A percentile compares a stretch with the other conserved stretches of the same genome.
phyloP scores from a whole-genome alignment of 1,139 yeast species.

The Candida anutae region DNA sequence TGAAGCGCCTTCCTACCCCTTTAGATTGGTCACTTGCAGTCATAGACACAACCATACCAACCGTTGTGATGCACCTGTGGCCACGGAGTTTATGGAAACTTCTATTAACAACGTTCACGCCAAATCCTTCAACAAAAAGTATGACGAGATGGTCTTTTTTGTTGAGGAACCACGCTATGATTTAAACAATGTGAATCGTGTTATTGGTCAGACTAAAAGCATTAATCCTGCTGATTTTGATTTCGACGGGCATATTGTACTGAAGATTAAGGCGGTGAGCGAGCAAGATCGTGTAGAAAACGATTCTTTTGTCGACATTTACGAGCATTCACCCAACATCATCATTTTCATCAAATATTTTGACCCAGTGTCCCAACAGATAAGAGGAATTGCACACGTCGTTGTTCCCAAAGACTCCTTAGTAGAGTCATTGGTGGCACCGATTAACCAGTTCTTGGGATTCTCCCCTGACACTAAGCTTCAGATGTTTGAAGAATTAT shows the following conservation, averaged over 20 bases:
- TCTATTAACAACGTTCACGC: conserved; percentile 33
- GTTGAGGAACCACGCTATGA: conserved; percentile 37
- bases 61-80: conserved; percentile 52
- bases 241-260: conserved; percentile 16
- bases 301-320: conserved; percentile 10
- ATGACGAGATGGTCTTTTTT: conserved; percentile 41
- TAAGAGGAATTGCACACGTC: conserved; percentile 60
- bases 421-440: conserved; percentile 37
- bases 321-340: conserved; percentile 29
- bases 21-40: conserved; percentile 59
- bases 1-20: conserved; percentile 18
- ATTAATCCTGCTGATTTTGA: conserved; percentile 16
- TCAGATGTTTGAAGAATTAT: conserved; percentile 62
- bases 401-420: conserved; percentile 44
- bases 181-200: conserved; percentile 14
- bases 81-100: conserved; percentile 21
- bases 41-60: conserved; percentile 70
- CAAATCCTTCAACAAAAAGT: conserved; percentile 30
- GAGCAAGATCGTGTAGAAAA: neutral
- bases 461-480: conserved; percentile 34
- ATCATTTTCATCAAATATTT: conserved; percentile 64
- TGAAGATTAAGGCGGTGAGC: conserved; percentile 10
- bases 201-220: conserved; percentile 2
- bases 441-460: conserved; percentile 37
- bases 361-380: conserved; percentile 46